Evolutionary conservation across 495 filamentous ascomycete genomes (phyloP).

Genomic region (Haplographium delicatum): DNA sequence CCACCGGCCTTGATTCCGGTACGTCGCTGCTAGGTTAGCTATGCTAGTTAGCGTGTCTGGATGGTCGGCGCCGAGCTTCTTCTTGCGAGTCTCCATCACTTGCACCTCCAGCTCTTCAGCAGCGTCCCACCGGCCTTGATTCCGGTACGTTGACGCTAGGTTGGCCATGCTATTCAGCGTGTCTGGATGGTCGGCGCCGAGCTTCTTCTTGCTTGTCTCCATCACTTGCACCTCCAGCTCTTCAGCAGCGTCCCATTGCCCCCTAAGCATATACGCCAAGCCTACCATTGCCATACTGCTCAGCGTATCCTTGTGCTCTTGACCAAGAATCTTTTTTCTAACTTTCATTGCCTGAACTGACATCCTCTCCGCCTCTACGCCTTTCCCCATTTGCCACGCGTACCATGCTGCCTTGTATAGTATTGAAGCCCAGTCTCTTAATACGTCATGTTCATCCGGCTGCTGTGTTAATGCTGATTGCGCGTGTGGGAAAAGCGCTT

Average conservation of each 20-base stretch:
- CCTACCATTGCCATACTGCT: neutral
- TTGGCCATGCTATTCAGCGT: conserved; percentile 30
- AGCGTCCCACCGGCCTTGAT: conserved; percentile 25
- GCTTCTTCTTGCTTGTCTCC: neutral
- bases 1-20: too few species aligned
- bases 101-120: conserved; percentile 18
- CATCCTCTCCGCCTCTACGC: neutral
- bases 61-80: too few species aligned
- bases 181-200: conserved; percentile 21
- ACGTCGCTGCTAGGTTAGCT: too few species aligned
- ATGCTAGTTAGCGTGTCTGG: too few species aligned
- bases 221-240: neutral
- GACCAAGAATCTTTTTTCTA: neutral
- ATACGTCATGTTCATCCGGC: neutral
- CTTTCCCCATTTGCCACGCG: neutral
- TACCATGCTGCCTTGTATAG: neutral
- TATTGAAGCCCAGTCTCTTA: neutral
- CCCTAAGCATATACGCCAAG: neutral
- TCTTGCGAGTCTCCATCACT: neutral
- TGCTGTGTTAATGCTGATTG: neutral
- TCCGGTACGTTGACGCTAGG: conserved; percentile 26
- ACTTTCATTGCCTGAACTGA: neutral
- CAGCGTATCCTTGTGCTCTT: neutral
- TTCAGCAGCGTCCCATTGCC: neutral
- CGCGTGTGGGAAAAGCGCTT: neutral